Evolutionary conservation across 768 basidiomycete species (phyloP), one percentile per base, ranked within the genome.

Genomic region (Russula sp.): DNA sequence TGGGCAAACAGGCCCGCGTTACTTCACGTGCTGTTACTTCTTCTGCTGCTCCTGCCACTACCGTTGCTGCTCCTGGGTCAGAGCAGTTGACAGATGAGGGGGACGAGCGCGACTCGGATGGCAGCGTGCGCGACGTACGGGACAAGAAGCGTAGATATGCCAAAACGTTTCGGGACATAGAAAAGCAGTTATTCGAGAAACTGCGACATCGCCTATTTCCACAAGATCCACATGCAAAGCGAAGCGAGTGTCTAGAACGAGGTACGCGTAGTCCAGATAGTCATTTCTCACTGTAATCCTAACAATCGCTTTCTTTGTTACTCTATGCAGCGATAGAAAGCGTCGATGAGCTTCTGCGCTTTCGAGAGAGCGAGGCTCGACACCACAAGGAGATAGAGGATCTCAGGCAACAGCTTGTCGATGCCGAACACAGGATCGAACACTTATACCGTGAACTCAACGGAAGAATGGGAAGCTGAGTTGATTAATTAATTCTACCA

Each of bases 101-200:
- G 16, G 65, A 65, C n/a, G 66, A 65, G 26, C 64, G 59, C n/a
- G 66, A 67, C 38, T 66, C 66, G 26, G 66, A 60, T 14, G 58
- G 58, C n/a, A 65, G 63, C 42, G 64, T 61, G 48, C 64, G 58
- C 28, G 62, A 59, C 28, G 62, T 65, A 2, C 63, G 62, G 18
- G 59, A 67, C 48, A 66, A 65, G 56, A 67, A 67, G 55, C 64
- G 63, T 38, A 38, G 53, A 22, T 67, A 67, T 40, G 66, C 66
- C 44, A 66, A 67, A 28, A 55, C 57, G 7, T 67, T 67, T 55
- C 59, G 66, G 26, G 58, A 67, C 36, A 60, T 55, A 13, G 66
- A 67, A 56, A 66, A 66, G 48, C 64, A 56, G 22, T 42, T 65
- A 24, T 67, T 67, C 20, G 66, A 65, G 50, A 59, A 65, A 48